Percentiles rank a stretch among this genome's conserved stretches.
Conservation (phyloP, 306 rosid species). For the Vigna trinervia region DNA sequence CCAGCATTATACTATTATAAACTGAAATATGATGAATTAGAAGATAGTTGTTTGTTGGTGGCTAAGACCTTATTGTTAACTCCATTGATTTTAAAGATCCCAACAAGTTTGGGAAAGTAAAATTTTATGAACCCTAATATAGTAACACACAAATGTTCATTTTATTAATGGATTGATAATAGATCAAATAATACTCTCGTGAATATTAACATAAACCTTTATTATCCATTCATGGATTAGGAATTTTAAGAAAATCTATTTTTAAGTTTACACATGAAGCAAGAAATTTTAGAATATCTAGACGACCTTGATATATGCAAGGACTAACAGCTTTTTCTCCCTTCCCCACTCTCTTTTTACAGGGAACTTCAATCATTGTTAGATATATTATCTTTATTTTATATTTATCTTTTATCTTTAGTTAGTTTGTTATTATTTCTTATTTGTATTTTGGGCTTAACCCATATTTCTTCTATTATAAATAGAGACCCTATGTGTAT, state of each 20-base stretch:
- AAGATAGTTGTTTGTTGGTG: slow-evolving; percentile 7
- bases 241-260: background rate
- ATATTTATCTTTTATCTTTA: too few relatives aligned
- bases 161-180: background rate
- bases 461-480: too few relatives aligned
- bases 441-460: too few relatives aligned
- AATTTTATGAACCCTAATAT: background rate
- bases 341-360: background rate
- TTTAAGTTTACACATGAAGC: background rate
- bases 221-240: background rate
- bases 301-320: background rate
- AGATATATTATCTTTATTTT: too few relatives aligned
- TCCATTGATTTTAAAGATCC: background rate
- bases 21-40: background rate
- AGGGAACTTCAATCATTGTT: background rate
- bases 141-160: background rate
- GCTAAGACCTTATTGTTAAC: background rate
- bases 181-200: background rate
- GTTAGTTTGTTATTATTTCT: too few relatives aligned
- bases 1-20: background rate
- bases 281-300: slow-evolving; percentile 8
- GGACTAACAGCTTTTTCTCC: background rate
- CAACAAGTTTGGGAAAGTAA: background rate
- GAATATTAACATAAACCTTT: background rate
- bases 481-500: too few relatives aligned